Percentiles rank a stretch among this genome's conserved stretches.
phyloP scores from a whole-genome alignment of 371 early-diverging fungal species.

The Lichtheimia ornata region DNA sequence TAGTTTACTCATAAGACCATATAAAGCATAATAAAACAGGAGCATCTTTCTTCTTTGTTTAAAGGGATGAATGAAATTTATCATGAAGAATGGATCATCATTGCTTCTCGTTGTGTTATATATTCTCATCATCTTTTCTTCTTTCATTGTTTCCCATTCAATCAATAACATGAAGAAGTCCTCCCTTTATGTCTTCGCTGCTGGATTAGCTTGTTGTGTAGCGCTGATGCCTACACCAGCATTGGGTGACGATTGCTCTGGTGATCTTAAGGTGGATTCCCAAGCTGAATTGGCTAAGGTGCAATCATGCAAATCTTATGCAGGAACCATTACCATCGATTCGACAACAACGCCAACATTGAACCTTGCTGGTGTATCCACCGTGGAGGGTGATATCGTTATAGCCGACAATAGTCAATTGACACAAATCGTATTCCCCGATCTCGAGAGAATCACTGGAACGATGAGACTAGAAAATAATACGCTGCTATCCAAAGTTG shows the following conservation, averaged over 20 bases:
- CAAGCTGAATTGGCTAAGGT: slow-evolving; percentile 48
- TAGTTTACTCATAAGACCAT: no score
- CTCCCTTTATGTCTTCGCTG: no score
- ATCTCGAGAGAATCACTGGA: slow-evolving; percentile 46
- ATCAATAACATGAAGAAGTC: no score
- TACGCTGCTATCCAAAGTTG: slow-evolving; percentile 33
- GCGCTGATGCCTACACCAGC: no score
- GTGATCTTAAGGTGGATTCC: slow-evolving; percentile 24
- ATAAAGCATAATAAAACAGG: no score
- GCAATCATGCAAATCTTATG: slow-evolving; percentile 39
- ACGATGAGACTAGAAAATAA: slow-evolving; percentile 45
- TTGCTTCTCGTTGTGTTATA: no score
- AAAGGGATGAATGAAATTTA: no score
- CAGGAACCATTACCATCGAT: slow-evolving; percentile 43
- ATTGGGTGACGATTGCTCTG: slow-evolving; percentile 16
- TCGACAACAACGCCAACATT: slow-evolving; percentile 19
- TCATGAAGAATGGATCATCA: no score
- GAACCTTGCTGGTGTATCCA: slow-evolving; percentile 32
- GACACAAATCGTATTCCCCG: slow-evolving; percentile 31
- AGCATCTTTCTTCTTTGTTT: no score
- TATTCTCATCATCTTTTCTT: no score
- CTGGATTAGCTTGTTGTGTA: no score
- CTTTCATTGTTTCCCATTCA: no score
- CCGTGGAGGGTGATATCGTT: slow-evolving; percentile 43
- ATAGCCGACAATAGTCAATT: slow-evolving; percentile 43